Base-by-base conservation (phyloP, 140 eudicot genomes). In the Erigeron philadelphicus region DNA sequence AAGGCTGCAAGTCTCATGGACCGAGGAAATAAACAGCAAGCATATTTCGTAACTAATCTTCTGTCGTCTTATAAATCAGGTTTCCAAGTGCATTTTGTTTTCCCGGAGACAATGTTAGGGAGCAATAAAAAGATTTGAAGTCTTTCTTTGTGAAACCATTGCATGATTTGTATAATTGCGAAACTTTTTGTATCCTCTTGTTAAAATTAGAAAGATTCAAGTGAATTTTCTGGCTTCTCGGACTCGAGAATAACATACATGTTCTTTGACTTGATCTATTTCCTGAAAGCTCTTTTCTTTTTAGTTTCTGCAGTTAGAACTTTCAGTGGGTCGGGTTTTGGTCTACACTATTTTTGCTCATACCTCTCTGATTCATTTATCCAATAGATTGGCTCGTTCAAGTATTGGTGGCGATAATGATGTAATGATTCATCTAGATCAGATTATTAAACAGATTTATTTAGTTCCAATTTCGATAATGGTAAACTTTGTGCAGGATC, bases 91-190 rank as follows among this genome's bases (percentile, higher is more conserved):
- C 64, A 46, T 68, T 68, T 75, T 56, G 23, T 80, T 81, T 79
- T 82, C 78, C 66, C 63, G 58, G 67, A 72, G 70, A 79, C 67
- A 64, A 58, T 59, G 41, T 18, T 49, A 73, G 72, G 68, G 71
- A 77, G 78, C 67, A 79, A 85, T 84, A 85, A 85, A 76, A 79
- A 31, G 81, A 70, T 62, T 76, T 56, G 61, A 66, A 47, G 75
- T 67, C 72, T 46, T 60, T 53, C 31, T 70, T 76, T 72, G 61
- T 76, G 41, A 67, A 61, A 40, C 67, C 49, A 73, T 62, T 64
- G 72, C 50, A 75, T 74, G 68, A 61, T 67, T 80, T 76, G 81
- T 82, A 75, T 68, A 75, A 79, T 75, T 76, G 48, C 42, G 72
- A 61, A 46, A 52, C 16, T 23, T 11, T 18, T 68, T 57, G 0